Evolutionary conservation across 345 rosid genomes (phyloP).

Genomic region (Salix brachista): DNA sequence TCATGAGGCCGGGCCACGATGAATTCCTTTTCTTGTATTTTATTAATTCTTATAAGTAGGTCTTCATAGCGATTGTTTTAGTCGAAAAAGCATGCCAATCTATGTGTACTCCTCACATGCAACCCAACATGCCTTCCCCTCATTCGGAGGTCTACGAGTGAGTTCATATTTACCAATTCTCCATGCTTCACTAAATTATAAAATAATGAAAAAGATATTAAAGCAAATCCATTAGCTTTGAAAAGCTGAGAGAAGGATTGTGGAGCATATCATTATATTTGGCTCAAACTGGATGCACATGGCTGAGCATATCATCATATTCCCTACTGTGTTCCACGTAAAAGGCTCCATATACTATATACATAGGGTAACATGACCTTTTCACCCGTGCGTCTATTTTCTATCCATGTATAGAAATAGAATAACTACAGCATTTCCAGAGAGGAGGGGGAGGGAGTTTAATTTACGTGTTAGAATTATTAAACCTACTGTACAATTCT

Average conservation of each 20-base stretch:
- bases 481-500: background rate
- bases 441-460: background rate
- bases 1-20: background rate
- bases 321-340: conserved; percentile 29
- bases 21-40: background rate
- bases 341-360: conserved; percentile 16
- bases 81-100: conserved; percentile 39
- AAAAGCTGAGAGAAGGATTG: conserved; percentile 28
- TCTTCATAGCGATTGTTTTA: conserved; percentile 35
- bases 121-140: conserved; percentile 34
- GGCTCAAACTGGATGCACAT: conserved; percentile 49
- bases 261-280: conserved; percentile 40
- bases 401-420: background rate
- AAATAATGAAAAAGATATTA: conserved; percentile 19
- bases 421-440: background rate
- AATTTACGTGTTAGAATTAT: background rate
- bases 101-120: conserved; percentile 52
- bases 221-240: conserved; percentile 15
- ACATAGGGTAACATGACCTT: conserved; percentile 39
- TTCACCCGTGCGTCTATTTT: conserved; percentile 1
- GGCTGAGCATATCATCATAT: conserved; percentile 41
- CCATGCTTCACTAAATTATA: conserved; percentile 8
- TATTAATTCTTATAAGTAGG: conserved; percentile 14
- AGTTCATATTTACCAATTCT: conserved; percentile 4
- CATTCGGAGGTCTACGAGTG: conserved; percentile 12